Percentiles rank a stretch among this genome's conserved stretches.
These are phyloP conservation scores for Gracilaria domingensis DNA, from an alignment of 23 red algal species.

Conservation along the genomic window DNA sequence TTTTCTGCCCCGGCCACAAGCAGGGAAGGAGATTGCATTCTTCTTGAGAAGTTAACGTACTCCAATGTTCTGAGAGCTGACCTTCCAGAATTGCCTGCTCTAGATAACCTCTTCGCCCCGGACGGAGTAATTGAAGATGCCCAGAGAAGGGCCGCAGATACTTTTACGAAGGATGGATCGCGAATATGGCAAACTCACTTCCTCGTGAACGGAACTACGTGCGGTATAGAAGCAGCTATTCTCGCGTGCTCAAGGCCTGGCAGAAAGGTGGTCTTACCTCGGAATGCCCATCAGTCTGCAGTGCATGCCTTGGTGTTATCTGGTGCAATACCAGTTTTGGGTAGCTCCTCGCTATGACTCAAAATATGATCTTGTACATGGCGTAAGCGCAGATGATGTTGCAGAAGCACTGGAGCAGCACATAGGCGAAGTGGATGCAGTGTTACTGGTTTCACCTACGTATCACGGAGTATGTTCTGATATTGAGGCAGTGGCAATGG, in stretches of 20 bases:
- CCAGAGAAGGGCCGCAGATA: conserved; percentile 74
- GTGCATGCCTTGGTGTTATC: conserved; percentile 83
- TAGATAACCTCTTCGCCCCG: conserved; percentile 85
- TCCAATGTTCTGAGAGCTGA: conserved; percentile 57
- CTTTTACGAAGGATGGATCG: conserved; percentile 50
- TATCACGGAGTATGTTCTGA: conserved; percentile 90
- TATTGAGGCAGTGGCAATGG: conserved; percentile 58
- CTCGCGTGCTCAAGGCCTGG: conserved; percentile 64
- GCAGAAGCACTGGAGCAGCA: conserved; percentile 30
- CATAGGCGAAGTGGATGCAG: conserved; percentile 72
- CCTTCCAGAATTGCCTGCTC: conserved; percentile 90
- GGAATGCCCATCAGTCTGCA: conserved; percentile 90
- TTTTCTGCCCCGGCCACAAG: conserved; percentile 96
- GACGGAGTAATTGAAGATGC: conserved; percentile 78
- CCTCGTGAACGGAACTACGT: conserved; percentile 93
- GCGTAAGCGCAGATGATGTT: conserved; percentile 37
- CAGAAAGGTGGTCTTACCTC: conserved; percentile 73
- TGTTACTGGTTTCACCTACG: conserved; percentile 90
- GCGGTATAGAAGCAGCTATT: conserved; percentile 86
- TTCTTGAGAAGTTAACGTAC: not conserved
- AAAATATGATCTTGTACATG: conserved; percentile 57
- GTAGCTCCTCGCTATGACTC: conserved; percentile 71
- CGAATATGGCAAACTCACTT: conserved; percentile 70
- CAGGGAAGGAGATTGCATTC: conserved; percentile 32
- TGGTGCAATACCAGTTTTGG: conserved; percentile 82